Percentiles rank a stretch among this genome's conserved stretches.
phyloP scores from a whole-genome alignment of 202 grass and related monocot genomes.

The Saccharum hybrid region DNA sequence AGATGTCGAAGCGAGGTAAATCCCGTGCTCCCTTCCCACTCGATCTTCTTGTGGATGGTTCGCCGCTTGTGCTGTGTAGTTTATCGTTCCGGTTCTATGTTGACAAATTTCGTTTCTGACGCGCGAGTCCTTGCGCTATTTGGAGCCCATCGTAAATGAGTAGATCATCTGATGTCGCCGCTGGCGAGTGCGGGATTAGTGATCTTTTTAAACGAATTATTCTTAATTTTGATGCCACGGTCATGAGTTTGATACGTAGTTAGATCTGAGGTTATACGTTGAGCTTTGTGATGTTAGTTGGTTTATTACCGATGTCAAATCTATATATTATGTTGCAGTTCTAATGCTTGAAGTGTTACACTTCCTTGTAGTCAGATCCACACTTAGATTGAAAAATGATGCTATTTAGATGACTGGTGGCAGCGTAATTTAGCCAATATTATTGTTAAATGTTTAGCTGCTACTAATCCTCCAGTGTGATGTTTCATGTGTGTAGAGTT shows the following conservation, averaged over 20 bases:
- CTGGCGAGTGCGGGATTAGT: background rate
- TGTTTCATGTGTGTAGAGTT: background rate
- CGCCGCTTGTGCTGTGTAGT: background rate
- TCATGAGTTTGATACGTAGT: background rate
- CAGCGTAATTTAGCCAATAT: background rate
- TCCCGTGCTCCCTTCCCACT: background rate
- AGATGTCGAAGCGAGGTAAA: slow-evolving; percentile 93
- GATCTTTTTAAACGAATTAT: background rate
- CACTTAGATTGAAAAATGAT: background rate
- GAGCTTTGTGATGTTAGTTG: background rate
- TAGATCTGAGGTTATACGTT: background rate
- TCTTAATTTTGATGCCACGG: background rate
- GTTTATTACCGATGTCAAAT: background rate
- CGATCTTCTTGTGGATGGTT: background rate
- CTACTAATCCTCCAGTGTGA: background rate
- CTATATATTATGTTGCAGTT: background rate
- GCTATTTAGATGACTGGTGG: background rate
- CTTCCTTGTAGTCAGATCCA: background rate
- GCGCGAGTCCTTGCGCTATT: background rate
- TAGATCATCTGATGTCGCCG: background rate
- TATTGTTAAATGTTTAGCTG: background rate
- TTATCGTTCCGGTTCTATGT: background rate
- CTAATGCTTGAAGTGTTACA: background rate
- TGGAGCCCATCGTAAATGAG: background rate
- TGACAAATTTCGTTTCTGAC: background rate